Evolutionary conservation across 108 stramenopile genomes (phyloP), one percentile per base, ranked within the genome.

Genomic region (Cyclotella choctawhatcheeana): DNA sequence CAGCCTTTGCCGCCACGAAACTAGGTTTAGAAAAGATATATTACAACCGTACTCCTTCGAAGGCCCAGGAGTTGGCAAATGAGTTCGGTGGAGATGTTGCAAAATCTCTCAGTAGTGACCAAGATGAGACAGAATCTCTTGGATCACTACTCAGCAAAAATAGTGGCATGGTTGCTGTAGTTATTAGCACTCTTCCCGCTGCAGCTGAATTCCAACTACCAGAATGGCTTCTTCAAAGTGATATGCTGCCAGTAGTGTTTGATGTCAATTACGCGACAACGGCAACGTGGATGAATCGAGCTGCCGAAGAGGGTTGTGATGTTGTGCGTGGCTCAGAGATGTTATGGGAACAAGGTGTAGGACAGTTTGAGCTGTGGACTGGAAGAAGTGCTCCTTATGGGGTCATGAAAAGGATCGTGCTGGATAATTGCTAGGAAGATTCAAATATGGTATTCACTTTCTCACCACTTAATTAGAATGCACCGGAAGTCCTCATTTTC

Each of bases 331-430:
- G 99, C 13, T 97, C 97, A 0, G 97, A 98, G 70, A 98, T 99
- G 99, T 81, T 99, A 4, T 95, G 96, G 83, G 97, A 95, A 67
- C 99, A 99, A 79, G 99, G 98, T 25, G 85, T 98, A 3, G 96
- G 92, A 31, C 99, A 99, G 70, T 97, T 97, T 69, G 93, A 98
- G 74, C 70, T 96, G 35, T 98, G 99, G 98, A 95, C 94, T 3
- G 83, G 82, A 31, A 58, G 97, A 58, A 81, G 82, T 26, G 97
- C 99, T 13, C 97, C 99, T 0, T 88, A 86, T 71, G 79, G 74
- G 31, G 92, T 92, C 1, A 96, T 98, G 96, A 90, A 92, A 56
- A 74, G 76, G 64, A 91, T 89, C 6, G 96, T 97, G 1, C 73
- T 95, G 65, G 76, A 89, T 20, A 93, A 92, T 71, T 95, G 93